Evolutionary conservation across 129 eudicot genomes (phyloP), one percentile per base, ranked within the genome.

Genomic region (Apium graveolens): DNA sequence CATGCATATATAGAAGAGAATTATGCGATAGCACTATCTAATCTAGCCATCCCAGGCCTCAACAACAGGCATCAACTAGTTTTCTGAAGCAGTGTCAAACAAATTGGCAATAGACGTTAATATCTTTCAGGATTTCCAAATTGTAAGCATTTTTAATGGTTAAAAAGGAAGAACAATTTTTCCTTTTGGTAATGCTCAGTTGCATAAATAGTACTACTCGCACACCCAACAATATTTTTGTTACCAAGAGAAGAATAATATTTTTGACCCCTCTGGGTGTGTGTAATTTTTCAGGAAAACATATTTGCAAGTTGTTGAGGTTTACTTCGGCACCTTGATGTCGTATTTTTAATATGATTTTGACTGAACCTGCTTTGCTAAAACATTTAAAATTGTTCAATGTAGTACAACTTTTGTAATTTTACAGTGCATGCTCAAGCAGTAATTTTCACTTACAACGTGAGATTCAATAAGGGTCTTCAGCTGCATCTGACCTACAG

Each of bases 401-500:
- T 63, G 80, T 31, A 76, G 46, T 34, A 7, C 77, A 63, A 29
- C 41, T 78, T 78, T 5, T 21, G 31, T 37, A 11, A 73, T 29
- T 12, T 21, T 41, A 17, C 44, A 4, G 55, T 39, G 60, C n/a
- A 31, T 46, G 11, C 20, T 34, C 5, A 20, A 42, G 45, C 70
- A 80, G 76, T 32, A 51, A 35, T 24, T 29, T 8, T 31, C 66
- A 96, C 99, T 92, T 87, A 96, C 99, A 55, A 92, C 97, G 35
- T 96, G 99, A 60, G 97, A 92, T 85, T 92, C 91, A 31, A 96
- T 90, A 31, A 96, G 93, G 92, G 81, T 89, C 93, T 96, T 96
- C 27, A 96, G 92, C 84, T 92, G 99, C 97, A 92, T 90, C 84
- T 96, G 97, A 53, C 99, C 99, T 26, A 92, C 99, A 3, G 99